Percentiles rank a stretch among this genome's conserved stretches.
phyloP scores from a whole-genome alignment of 2,329 filamentous ascomycete genomes.

The Cordyceps javanica region DNA sequence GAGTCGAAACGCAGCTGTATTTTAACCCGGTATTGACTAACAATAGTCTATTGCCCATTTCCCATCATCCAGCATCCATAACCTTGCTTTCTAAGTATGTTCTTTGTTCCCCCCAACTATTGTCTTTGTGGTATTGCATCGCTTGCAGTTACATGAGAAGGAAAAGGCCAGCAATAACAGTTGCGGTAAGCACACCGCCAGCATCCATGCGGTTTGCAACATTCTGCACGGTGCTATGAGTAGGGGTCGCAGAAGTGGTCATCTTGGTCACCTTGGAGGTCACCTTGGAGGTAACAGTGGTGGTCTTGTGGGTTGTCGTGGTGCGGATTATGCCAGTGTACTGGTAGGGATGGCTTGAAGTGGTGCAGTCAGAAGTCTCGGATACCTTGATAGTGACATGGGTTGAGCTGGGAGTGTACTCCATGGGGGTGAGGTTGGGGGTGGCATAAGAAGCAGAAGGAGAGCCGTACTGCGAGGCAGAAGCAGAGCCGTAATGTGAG shows the following conservation, averaged over 20 bases:
- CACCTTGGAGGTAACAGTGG: background rate
- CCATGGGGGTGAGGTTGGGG: background rate
- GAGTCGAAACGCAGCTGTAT: conserved; percentile 5
- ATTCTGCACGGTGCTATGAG: background rate
- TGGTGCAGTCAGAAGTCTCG: background rate
- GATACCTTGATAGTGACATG: background rate
- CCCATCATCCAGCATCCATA: background rate
- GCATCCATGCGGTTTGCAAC: background rate
- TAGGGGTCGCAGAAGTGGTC: background rate
- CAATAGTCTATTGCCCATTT: background rate
- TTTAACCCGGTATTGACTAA: conserved; percentile 4
- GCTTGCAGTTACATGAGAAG: background rate
- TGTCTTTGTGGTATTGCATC: background rate
- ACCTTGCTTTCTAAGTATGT: background rate
- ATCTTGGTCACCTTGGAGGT: background rate
- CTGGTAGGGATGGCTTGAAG: background rate
- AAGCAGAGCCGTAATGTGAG: too few species aligned
- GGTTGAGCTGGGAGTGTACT: background rate
- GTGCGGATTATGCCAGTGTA: background rate
- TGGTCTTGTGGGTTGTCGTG: background rate
- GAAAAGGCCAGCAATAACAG: background rate
- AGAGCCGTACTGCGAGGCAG: background rate
- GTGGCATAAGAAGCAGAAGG: background rate
- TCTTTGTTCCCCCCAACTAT: background rate
- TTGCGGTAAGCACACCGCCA: background rate